Percentiles rank a stretch among this genome's conserved stretches.
Evolutionary conservation across 176 grass and related monocot genomes (phyloP).

Genomic region (Melocanna baccifera): DNA sequence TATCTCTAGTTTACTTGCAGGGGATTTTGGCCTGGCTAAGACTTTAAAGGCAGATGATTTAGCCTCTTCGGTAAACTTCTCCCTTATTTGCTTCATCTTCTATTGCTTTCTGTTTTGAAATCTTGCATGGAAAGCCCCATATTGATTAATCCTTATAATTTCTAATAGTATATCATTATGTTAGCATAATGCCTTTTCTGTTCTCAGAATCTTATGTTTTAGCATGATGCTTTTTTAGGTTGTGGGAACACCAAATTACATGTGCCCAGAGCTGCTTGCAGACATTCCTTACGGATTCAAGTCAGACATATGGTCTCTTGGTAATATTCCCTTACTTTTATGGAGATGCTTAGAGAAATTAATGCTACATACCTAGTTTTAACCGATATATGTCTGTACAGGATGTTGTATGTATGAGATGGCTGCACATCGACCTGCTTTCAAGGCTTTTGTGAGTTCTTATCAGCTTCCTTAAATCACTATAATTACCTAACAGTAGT

Average conservation of each 20-base stretch:
- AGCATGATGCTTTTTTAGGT: constrained; percentile 51
- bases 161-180: not conserved
- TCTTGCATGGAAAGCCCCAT: not conserved
- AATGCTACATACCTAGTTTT: constrained; percentile 9
- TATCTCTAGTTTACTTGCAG: constrained; percentile 53
- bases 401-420: constrained; percentile 99
- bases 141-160: not conserved
- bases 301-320: constrained; percentile 99
- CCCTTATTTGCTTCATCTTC: not conserved
- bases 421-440: constrained; percentile 94
- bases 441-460: constrained; percentile 98
- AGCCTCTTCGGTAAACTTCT: constrained; percentile 76
- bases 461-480: not conserved
- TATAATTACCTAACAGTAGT: not conserved
- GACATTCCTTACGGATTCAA: constrained; percentile 99
- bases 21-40: constrained; percentile 98
- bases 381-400: constrained; percentile 33
- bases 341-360: constrained; percentile 7
- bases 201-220: constrained; percentile 26
- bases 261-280: constrained; percentile 95
- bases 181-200: not conserved
- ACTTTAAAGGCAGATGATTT: constrained; percentile 95
- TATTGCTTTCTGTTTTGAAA: constrained; percentile 7
- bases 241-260: constrained; percentile 98
- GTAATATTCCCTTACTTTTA: constrained; percentile 47